A percentile compares a stretch with the other conserved stretches of the same genome.
Evolutionary conservation across 805 yeast species (phyloP).

Genomic region (Debaryomyces maramus): DNA sequence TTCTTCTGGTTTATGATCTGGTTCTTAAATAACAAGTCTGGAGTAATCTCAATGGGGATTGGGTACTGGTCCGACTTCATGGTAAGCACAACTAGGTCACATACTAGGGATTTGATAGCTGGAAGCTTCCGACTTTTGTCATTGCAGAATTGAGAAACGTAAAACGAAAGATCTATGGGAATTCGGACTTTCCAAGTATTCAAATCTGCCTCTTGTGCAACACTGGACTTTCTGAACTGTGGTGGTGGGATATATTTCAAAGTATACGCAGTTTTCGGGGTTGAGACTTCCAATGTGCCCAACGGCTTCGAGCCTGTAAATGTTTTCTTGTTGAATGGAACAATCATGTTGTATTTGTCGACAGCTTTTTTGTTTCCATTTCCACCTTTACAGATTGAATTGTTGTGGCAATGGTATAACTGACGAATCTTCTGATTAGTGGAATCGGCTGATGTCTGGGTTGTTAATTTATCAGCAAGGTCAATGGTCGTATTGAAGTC

Average conservation of each 20-base stretch:
- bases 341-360: conserved; percentile 9
- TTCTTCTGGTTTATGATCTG: conserved; percentile 5
- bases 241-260: conserved; percentile 26
- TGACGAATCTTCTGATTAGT: conserved; percentile 25
- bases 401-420: conserved; percentile 13
- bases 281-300: conserved; percentile 14
- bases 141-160: conserved; percentile 3
- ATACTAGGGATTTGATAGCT: conserved; percentile 18
- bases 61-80: conserved; percentile 30
- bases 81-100: conserved; percentile 34
- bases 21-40: conserved; percentile 32
- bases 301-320: conserved; percentile 14
- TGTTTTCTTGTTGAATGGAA: conserved; percentile 13
- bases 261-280: conserved; percentile 19
- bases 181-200: conserved; percentile 26
- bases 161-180: conserved; percentile 23
- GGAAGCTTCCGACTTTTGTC: conserved; percentile 18
- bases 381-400: conserved; percentile 9
- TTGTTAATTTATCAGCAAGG: neutral
- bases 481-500: conserved; percentile 10
- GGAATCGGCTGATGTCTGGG: conserved; percentile 4
- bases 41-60: conserved; percentile 40
- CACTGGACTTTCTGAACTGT: conserved; percentile 12
- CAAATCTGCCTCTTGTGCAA: neutral
- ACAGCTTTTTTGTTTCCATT: neutral